phyloP scores from a whole-genome alignment of 805 yeast species.

The Wickerhamomyces tratensis region DNA sequence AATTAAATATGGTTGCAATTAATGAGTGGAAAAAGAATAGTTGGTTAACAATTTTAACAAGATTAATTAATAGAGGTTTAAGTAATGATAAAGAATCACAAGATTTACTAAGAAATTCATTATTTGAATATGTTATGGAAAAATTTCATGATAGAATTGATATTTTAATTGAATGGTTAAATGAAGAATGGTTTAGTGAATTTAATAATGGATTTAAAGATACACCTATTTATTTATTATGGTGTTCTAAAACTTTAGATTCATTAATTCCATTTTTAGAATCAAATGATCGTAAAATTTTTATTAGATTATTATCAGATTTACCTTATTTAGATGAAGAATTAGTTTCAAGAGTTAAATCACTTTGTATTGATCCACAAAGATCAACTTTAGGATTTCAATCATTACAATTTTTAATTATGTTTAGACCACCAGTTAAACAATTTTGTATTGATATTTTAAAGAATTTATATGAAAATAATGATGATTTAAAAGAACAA shows the following conservation, averaged over 20 bases:
- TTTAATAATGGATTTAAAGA: conserved; percentile 16
- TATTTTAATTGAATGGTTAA: conserved; percentile 81
- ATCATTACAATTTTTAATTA: conserved; percentile 70
- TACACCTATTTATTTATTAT: conserved; percentile 49
- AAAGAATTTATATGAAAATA: conserved; percentile 33
- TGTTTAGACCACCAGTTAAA: conserved; percentile 86
- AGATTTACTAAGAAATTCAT: conserved; percentile 54
- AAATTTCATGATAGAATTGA: conserved; percentile 69
- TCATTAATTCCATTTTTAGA: conserved; percentile 80
- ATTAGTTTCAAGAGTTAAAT: conserved; percentile 54
- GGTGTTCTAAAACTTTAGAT: conserved; percentile 68
- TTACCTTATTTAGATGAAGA: conserved; percentile 63
- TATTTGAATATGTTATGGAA: conserved; percentile 63
- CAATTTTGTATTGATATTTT: conserved; percentile 37
- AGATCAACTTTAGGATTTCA: conserved; percentile 74
- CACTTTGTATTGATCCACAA: conserved; percentile 79
- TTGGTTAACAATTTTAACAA: conserved; percentile 66
- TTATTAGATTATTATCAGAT: conserved; percentile 79
- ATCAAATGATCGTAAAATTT: conserved; percentile 65
- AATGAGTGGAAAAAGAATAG: conserved; percentile 55
- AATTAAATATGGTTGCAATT: conserved; percentile 22
- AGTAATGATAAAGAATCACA: conserved; percentile 34
- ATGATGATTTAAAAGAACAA: conserved; percentile 40
- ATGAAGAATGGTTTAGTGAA: conserved; percentile 86
- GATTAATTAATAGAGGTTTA: conserved; percentile 80